Conservation (phyloP, 2,329 filamentous ascomycete genomes). For the Aspergillus terreus region DNA sequence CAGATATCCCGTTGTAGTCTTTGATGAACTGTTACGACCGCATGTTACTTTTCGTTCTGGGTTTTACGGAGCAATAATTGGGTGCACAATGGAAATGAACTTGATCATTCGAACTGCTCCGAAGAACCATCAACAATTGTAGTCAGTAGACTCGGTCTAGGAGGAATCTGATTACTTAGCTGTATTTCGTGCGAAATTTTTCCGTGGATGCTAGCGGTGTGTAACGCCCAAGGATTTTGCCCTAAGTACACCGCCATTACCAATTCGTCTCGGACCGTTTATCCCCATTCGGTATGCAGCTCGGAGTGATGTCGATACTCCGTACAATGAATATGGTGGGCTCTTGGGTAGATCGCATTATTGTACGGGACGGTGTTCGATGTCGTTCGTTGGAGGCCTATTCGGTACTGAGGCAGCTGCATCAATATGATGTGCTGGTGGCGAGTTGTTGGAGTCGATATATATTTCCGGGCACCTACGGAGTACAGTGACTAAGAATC, state of each 20-base stretch:
- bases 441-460: no score
- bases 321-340: no score
- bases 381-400: no score
- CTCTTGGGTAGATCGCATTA: no score
- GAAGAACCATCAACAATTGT: slow-evolving; percentile 3
- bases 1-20: slow-evolving; percentile 21
- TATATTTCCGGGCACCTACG: no score
- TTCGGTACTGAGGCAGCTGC: no score
- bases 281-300: not conserved
- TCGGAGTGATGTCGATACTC: no score
- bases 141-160: slow-evolving; percentile 3
- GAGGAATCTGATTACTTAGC: not conserved
- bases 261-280: not conserved
- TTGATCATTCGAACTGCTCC: slow-evolving; percentile 23
- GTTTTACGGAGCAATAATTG: slow-evolving; percentile 27
- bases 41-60: slow-evolving; percentile 21
- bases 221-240: not conserved
- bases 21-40: slow-evolving; percentile 20
- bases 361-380: no score
- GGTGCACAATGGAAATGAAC: slow-evolving; percentile 10
- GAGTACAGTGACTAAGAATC: no score
- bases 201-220: not conserved
- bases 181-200: not conserved
- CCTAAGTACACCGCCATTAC: not conserved
- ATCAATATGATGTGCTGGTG: no score